phyloP scores from a whole-genome alignment of 1,284 basidiomycete genomes.

The Microbotryum lychnidis-dioicae region DNA sequence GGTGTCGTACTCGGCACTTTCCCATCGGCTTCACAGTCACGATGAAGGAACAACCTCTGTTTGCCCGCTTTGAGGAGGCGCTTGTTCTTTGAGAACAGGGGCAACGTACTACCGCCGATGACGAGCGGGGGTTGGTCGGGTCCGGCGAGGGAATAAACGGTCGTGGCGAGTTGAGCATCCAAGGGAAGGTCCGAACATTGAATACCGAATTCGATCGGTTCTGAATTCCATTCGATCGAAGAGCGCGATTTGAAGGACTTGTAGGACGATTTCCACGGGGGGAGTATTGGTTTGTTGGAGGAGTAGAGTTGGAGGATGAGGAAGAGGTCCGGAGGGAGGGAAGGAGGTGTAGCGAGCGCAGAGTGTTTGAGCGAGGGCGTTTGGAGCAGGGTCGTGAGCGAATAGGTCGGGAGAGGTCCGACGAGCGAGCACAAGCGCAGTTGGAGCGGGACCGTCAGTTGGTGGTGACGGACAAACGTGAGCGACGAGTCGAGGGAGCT shows the following conservation, averaged over 20 bases:
- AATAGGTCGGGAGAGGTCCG: slow-evolving; percentile 8
- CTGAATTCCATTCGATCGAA: slow-evolving; percentile 74
- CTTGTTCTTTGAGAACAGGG: slow-evolving; percentile 75
- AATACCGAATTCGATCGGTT: slow-evolving; percentile 83
- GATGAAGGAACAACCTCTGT: slow-evolving; percentile 79
- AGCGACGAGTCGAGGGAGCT: slow-evolving; percentile 38
- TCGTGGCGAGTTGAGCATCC: slow-evolving; percentile 80
- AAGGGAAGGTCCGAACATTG: slow-evolving; percentile 83
- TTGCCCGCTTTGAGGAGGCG: slow-evolving; percentile 83
- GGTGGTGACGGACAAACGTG: slow-evolving; percentile 77
- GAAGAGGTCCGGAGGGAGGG: slow-evolving; percentile 76
- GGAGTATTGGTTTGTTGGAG: slow-evolving; percentile 84
- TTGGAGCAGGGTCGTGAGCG: slow-evolving; percentile 10
- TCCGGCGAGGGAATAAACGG: slow-evolving; percentile 86
- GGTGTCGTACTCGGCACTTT: slow-evolving; percentile 72
- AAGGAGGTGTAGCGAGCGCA: slow-evolving; percentile 54
- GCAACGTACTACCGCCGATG: slow-evolving; percentile 80
- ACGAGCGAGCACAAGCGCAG: slow-evolving; percentile 54
- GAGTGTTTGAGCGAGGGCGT: slow-evolving; percentile 19
- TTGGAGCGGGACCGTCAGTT: slow-evolving; percentile 75
- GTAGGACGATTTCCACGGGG: slow-evolving; percentile 83
- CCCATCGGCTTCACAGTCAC: slow-evolving; percentile 73
- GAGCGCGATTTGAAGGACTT: slow-evolving; percentile 71
- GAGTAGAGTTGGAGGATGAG: slow-evolving; percentile 83
- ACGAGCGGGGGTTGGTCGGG: slow-evolving; percentile 52